Base-by-base conservation (phyloP, 179 eudicot species). In the Sideroxylon spinosum region DNA sequence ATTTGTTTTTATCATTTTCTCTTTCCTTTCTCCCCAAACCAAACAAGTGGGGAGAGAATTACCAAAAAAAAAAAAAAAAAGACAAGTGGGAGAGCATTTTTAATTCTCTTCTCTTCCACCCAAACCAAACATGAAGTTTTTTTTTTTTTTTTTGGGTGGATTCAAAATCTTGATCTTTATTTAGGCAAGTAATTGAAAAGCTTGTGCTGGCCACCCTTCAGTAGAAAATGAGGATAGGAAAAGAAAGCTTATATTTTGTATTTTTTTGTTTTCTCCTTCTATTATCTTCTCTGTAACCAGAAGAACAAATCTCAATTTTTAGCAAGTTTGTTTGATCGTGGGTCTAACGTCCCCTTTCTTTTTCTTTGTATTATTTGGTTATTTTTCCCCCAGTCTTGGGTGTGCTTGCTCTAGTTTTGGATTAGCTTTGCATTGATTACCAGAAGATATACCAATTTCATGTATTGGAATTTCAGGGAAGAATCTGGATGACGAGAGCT, bases 401-500 rank as follows among this genome's bases (percentile, higher is more conserved):
- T 55, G 57, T 37, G 29, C 4, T 13, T 70, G 53, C 19, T n/a
- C 59, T 63, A 62, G 25, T 76, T 48, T n/a, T 70, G 76, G 50
- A 17, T 49, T 73, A 37, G 32, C 9, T 13, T 73, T 74, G 53
- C 50, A 3, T 67, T 20, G 73, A 20, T 46, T 20, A 69, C 29
- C 52, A 25, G 75, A 6, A 8, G 9, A 16, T 23, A 16, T 75
- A 50, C 50, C 69, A 48, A 68, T 63, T 61, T 71, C 48, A 52
- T 80, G 4, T 78, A 10, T 57, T 22, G 68, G 67, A 71, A 60
- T 80, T 71, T 74, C 79, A 93, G 98, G 98, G 90, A 48, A 89
- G 80, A 70, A 32, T 82, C 44, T 93, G 97, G 97, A 90, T 91
- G 84, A 74, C 91, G 60, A 90, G 88, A 82, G 97, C 92, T 78